Percentiles rank a stretch among this genome's conserved stretches.
phyloP scores from a whole-genome alignment of 2,329 filamentous ascomycete species.

The Colletotrichum sp. region DNA sequence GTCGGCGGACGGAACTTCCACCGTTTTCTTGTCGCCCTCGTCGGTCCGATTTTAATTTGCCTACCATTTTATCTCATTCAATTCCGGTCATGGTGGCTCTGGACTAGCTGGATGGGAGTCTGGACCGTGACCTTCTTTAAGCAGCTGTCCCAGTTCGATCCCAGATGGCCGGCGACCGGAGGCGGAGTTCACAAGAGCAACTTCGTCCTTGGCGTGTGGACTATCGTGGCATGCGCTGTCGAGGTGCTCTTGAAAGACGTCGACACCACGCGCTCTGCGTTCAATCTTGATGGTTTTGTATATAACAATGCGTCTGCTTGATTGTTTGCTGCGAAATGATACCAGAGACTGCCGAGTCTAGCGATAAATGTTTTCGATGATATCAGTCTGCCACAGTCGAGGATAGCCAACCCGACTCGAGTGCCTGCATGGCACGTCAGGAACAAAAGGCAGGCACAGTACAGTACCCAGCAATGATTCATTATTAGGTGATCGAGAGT shows the following conservation, averaged over 20 bases:
- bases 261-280: neutral
- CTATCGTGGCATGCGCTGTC: conserved; percentile 20
- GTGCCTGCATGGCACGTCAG: neutral
- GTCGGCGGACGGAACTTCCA: conserved; percentile 11
- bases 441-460: neutral
- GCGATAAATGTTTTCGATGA: neutral
- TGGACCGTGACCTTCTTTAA: neutral
- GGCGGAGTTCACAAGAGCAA: conserved; percentile 25
- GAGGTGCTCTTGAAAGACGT: conserved; percentile 23
- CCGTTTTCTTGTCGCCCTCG: conserved; percentile 1
- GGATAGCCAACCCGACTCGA: neutral
- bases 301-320: neutral
- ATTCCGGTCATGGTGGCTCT: conserved; percentile 7
- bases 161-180: conserved; percentile 23
- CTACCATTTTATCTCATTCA: conserved; percentile 3
- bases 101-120: conserved; percentile 14
- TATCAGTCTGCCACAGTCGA: neutral
- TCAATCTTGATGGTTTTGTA: neutral
- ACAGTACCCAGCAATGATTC: neutral
- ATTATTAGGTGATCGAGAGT: neutral
- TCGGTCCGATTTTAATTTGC: conserved; percentile 8
- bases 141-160: conserved; percentile 24
- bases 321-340: neutral
- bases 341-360: neutral
- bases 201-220: conserved; percentile 26